These are phyloP conservation scores for Tripterygium wilfordii DNA, from an alignment of 177 flowering plant species.

Conservation along the genomic window DNA sequence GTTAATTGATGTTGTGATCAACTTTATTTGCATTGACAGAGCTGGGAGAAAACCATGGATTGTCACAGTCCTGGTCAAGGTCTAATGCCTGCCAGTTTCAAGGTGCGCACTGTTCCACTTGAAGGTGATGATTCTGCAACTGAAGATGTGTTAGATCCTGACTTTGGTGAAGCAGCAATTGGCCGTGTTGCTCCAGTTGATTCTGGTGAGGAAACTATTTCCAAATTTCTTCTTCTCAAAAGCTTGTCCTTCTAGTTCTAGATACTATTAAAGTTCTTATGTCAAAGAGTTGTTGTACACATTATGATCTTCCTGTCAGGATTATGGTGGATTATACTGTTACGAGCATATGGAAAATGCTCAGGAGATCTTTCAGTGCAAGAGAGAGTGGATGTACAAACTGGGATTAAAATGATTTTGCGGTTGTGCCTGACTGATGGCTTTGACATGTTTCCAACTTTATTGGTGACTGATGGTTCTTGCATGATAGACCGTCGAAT, in stretches of 20 bases:
- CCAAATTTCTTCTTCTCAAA: no score
- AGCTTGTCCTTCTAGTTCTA: neutral
- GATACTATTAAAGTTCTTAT: no score
- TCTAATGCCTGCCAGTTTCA: conserved; percentile 89
- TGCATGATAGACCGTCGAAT: conserved; percentile 72
- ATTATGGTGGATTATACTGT: conserved; percentile 82
- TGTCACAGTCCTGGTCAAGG: conserved; percentile 96
- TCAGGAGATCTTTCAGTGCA: conserved; percentile 70
- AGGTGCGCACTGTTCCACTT: conserved; percentile 72
- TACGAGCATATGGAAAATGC: conserved; percentile 85
- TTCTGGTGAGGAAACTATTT: conserved; percentile 43
- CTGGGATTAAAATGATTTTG: conserved; percentile 61
- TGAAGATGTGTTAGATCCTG: conserved; percentile 84
- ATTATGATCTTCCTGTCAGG: conserved; percentile 33
- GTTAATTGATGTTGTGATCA: no score
- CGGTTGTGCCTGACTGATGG: conserved; percentile 60
- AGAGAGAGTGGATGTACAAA: conserved; percentile 62
- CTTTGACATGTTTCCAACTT: conserved; percentile 65
- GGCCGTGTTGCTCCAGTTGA: conserved; percentile 95
- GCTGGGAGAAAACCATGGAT: conserved; percentile 96
- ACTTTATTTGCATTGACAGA: conserved; percentile 50
- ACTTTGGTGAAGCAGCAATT: conserved; percentile 91
- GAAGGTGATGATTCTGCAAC: conserved; percentile 79
- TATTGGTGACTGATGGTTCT: conserved; percentile 63
- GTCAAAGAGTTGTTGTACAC: neutral